Evolutionary conservation across 768 basidiomycete species (phyloP).

Genomic region (Boletales sp.): DNA sequence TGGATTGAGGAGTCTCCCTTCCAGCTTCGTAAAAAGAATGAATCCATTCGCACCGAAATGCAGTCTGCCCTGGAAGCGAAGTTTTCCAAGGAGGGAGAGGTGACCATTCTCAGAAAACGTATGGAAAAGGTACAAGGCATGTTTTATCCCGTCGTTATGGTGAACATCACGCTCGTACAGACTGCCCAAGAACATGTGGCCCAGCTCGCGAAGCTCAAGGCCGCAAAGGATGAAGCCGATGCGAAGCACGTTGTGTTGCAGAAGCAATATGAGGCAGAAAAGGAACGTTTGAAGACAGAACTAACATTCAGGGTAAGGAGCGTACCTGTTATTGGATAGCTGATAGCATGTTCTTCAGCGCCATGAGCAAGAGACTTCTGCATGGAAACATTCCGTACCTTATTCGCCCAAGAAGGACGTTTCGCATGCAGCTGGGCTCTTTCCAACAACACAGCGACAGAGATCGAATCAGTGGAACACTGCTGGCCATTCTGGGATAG

Average conservation of each 20-base stretch:
- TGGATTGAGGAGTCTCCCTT: conserved; percentile 7
- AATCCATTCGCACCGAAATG: conserved; percentile 41
- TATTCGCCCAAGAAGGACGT: conserved; percentile 43
- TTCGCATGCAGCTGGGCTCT: conserved; percentile 38
- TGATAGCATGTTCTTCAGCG: conserved; percentile 41
- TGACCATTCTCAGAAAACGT: conserved; percentile 58
- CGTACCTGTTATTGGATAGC: conserved; percentile 1
- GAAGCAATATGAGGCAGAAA: conserved; percentile 61
- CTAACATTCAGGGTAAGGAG: conserved; percentile 61
- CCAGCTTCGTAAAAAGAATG: conserved; percentile 52
- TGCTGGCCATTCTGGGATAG: conserved; percentile 26
- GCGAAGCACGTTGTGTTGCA: conserved; percentile 51
- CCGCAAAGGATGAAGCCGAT: conserved; percentile 60
- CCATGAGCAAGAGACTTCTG: conserved; percentile 61
- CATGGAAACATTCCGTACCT: conserved; percentile 47
- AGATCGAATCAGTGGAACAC: conserved; percentile 29
- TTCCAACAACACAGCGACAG: conserved; percentile 39
- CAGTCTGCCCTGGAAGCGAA: conserved; percentile 48
- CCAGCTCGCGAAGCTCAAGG: conserved; percentile 53
- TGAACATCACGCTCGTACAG: conserved; percentile 30
- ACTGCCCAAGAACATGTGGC: conserved; percentile 54
- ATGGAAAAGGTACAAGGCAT: conserved; percentile 54
- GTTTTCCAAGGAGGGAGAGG: conserved; percentile 67
- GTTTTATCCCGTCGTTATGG: background rate
- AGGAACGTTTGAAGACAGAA: conserved; percentile 67